Conservation (phyloP, 1,284 basidiomycete genomes). For the Takashimella tepidaria region DNA sequence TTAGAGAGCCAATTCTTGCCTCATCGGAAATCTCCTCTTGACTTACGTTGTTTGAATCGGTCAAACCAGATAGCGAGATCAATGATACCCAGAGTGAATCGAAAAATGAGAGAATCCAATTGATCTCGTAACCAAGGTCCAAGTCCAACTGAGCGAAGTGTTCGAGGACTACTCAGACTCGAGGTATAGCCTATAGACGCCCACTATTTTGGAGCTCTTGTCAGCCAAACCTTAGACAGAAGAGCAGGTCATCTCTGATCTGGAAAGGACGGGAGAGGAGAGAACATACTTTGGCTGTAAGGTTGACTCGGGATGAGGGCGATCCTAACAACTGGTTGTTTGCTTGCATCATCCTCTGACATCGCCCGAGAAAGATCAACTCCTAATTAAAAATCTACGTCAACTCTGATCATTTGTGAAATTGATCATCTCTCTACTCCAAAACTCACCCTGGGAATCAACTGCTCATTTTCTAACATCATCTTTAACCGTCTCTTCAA, state of each 20-base stretch:
- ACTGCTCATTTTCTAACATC: constrained; percentile 51
- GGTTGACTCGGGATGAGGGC: constrained; percentile 79
- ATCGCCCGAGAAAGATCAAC: constrained; percentile 73
- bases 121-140: constrained; percentile 43
- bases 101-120: constrained; percentile 45
- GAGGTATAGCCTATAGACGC: constrained; percentile 49
- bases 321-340: constrained; percentile 64
- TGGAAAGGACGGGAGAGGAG: too few species aligned
- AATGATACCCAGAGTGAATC: constrained; percentile 45
- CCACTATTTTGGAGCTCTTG: too few species aligned
- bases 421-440: too few species aligned
- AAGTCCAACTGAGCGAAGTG: constrained; percentile 38
- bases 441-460: constrained; percentile 48
- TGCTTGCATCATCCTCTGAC: constrained; percentile 63
- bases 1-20: too few species aligned
- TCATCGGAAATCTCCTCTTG: neutral
- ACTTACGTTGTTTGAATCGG: constrained; percentile 40
- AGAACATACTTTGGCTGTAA: constrained; percentile 60
- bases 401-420: neutral
- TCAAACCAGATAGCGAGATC: constrained; percentile 49
- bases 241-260: too few species aligned
- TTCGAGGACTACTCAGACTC: constrained; percentile 55
- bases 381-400: constrained; percentile 51
- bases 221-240: too few species aligned
- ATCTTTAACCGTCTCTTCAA: constrained; percentile 50